Conservation (phyloP, 768 basidiomycete species). For the Phaffia tasmanica region DNA sequence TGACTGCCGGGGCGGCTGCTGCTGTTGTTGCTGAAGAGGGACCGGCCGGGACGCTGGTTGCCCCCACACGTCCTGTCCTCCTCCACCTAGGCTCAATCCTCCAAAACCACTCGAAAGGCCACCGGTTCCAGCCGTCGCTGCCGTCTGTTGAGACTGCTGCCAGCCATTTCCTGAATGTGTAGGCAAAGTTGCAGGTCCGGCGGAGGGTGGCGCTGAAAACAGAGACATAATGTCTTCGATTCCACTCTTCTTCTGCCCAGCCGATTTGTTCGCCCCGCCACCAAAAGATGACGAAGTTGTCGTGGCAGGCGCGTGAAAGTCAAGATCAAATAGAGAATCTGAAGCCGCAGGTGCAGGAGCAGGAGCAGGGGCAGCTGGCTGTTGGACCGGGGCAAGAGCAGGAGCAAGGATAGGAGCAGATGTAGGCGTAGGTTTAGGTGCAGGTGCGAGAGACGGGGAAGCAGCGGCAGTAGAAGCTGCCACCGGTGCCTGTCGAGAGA, state of each 20-base stretch:
- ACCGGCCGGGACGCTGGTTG: background rate
- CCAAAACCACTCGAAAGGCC: slow-evolving; percentile 8
- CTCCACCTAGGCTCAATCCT: slow-evolving; percentile 5
- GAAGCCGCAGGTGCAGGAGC: slow-evolving; percentile 15
- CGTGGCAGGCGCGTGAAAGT: slow-evolving; percentile 52
- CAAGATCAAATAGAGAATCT: slow-evolving; percentile 58
- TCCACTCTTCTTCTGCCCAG: slow-evolving; percentile 5
- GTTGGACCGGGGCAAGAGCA: slow-evolving; percentile 31
- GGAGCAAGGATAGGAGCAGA: background rate
- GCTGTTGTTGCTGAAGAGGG: slow-evolving; percentile 8
- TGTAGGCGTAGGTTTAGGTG: background rate
- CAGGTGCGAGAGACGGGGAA: slow-evolving; percentile 29
- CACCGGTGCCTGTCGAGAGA: slow-evolving; percentile 30
- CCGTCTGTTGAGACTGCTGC: no score
- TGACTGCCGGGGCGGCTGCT: slow-evolving; percentile 11
- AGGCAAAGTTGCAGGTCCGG: slow-evolving; percentile 9
- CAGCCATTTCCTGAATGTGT: background rate
- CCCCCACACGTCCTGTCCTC: slow-evolving; percentile 8
- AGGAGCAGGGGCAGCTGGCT: background rate
- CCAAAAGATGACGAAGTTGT: slow-evolving; percentile 28
- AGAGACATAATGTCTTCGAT: slow-evolving; percentile 24
- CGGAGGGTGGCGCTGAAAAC: slow-evolving; percentile 15
- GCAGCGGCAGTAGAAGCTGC: slow-evolving; percentile 23
- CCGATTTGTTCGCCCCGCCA: background rate
- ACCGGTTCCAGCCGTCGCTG: background rate